phyloP scores from a whole-genome alignment of 805 yeast genomes.

The Monosporozyma yasuniensis region DNA sequence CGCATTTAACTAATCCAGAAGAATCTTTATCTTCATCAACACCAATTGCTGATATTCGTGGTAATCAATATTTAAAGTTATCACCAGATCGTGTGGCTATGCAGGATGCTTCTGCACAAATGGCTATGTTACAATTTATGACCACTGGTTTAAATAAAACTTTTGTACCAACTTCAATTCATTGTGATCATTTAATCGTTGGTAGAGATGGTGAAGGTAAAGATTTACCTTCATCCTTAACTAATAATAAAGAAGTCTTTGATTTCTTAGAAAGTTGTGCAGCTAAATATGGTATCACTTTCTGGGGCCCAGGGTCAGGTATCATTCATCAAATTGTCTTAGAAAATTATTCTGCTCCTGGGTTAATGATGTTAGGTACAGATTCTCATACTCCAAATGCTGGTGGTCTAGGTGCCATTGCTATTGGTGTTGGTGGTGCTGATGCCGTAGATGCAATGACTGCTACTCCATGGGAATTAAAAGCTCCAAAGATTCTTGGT shows the following conservation, averaged over 20 bases:
- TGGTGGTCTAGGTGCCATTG: conserved; percentile 97
- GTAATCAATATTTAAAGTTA: conserved; percentile 81
- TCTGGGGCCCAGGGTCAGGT: conserved; percentile 99
- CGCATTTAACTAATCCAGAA: conserved; percentile 85
- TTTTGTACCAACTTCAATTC: conserved; percentile 90
- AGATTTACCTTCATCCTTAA: conserved; percentile 74
- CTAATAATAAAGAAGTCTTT: conserved; percentile 88
- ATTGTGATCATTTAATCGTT: conserved; percentile 96
- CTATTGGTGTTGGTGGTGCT: conserved; percentile 99
- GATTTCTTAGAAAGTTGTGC: conserved; percentile 91
- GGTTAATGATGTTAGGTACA: conserved; percentile 94
- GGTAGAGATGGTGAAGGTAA: conserved; percentile 87
- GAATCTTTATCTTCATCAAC: conserved; percentile 53
- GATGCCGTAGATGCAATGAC: conserved; percentile 98
- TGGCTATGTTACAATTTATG: conserved; percentile 98
- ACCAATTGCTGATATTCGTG: conserved; percentile 54
- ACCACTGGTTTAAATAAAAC: conserved; percentile 85
- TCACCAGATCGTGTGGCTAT: conserved; percentile 97
- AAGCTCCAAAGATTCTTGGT: conserved; percentile 93
- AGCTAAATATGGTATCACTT: conserved; percentile 90
- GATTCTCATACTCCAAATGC: conserved; percentile 99
- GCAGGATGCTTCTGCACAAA: conserved; percentile 99
- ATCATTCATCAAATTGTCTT: conserved; percentile 96
- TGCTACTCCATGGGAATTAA: conserved; percentile 97
- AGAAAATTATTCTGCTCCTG: conserved; percentile 95